phyloP scores from a whole-genome alignment of 768 basidiomycete genomes.

The Lactarius indigo region DNA sequence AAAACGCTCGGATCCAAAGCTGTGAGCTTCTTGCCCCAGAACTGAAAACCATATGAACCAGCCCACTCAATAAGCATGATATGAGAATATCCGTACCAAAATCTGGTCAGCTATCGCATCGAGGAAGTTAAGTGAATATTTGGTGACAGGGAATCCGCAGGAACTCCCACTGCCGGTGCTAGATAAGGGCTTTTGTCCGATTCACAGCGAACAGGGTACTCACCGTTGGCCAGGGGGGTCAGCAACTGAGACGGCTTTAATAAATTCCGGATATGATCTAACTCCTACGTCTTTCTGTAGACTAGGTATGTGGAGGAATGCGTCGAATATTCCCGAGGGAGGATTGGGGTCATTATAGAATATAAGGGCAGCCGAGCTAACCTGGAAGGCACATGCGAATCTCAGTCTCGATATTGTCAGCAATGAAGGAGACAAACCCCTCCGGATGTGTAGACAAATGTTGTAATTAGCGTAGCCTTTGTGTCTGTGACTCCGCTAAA shows the following conservation, averaged over 20 bases:
- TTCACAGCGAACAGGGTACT: background rate
- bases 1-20: constrained; percentile 35
- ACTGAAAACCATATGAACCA: constrained; percentile 30
- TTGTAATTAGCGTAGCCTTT: background rate
- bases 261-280: constrained; percentile 36
- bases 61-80: background rate
- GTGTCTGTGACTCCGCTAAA: background rate
- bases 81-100: constrained; percentile 24
- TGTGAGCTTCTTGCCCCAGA: constrained; percentile 38
- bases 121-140: constrained; percentile 35
- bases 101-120: constrained; percentile 43
- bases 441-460: constrained; percentile 21
- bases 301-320: constrained; percentile 39
- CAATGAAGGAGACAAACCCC: constrained; percentile 34
- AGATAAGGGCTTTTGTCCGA: background rate
- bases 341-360: constrained; percentile 53
- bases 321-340: constrained; percentile 45
- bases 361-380: constrained; percentile 23
- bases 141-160: constrained; percentile 35
- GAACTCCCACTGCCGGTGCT: constrained; percentile 19
- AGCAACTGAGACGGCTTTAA: constrained; percentile 33
- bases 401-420: constrained; percentile 33
- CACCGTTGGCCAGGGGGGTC: constrained; percentile 28
- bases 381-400: constrained; percentile 27
- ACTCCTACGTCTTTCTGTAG: constrained; percentile 36